Percentiles rank a stretch among this genome's conserved stretches.
These are phyloP conservation scores for Rhizophora mangle DNA, from an alignment of 345 rosid species.

Conservation along the genomic window DNA sequence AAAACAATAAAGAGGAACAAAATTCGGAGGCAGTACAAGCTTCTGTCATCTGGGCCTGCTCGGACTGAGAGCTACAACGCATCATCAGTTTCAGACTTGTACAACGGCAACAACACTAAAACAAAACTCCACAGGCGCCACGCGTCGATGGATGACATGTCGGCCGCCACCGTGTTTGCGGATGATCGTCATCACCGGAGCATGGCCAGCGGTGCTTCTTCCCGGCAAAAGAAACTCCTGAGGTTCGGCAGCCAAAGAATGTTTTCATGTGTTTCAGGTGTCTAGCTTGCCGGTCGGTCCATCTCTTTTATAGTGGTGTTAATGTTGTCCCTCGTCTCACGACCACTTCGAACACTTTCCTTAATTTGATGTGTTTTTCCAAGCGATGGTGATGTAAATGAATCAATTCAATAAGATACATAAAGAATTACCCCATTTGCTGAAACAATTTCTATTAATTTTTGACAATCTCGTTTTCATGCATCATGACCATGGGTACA, in stretches of 20 bases:
- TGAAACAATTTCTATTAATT: no score
- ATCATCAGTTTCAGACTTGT: not conserved
- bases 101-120: not conserved
- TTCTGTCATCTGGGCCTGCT: slow-evolving; percentile 54
- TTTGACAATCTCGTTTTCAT: no score
- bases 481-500: no score
- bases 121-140: slow-evolving; percentile 34
- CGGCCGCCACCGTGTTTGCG: not conserved
- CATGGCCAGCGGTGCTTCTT: slow-evolving; percentile 1
- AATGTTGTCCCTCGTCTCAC: no score
- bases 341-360: no score
- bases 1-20: slow-evolving; percentile 61
- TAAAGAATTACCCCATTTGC: no score
- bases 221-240: slow-evolving; percentile 36
- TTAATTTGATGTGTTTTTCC: no score
- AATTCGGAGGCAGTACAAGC: slow-evolving; percentile 60
- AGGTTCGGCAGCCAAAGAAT: slow-evolving; percentile 64
- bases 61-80: slow-evolving; percentile 29
- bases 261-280: slow-evolving; percentile 51
- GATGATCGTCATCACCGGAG: no score
- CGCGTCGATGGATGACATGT: slow-evolving; percentile 41
- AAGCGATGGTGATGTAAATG: no score
- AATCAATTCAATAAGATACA: no score
- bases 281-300: not conserved
- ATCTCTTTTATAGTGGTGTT: no score